A percentile compares a stretch with the other conserved stretches of the same genome.
Evolutionary conservation across 2,329 filamentous ascomycete genomes (phyloP).

Genomic region (Clarireedia homoeocarpa): DNA sequence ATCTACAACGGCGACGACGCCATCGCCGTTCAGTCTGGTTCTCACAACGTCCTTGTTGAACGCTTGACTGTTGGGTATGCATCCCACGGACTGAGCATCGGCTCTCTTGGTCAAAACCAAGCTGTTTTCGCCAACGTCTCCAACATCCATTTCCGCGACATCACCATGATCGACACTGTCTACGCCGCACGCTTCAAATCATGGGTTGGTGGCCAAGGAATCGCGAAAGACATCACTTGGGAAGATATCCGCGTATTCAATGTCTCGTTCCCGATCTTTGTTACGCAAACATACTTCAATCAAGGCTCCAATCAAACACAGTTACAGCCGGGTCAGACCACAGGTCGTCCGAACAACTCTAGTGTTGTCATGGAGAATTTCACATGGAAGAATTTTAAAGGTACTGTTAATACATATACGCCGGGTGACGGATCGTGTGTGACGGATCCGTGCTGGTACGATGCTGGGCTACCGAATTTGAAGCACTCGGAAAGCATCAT

Average conservation of each 20-base stretch:
- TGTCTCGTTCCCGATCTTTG: slow-evolving; percentile 39
- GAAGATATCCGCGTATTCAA: slow-evolving; percentile 36
- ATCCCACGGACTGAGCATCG: slow-evolving; percentile 37
- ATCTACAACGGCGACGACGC: slow-evolving; percentile 39
- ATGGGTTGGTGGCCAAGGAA: slow-evolving; percentile 35
- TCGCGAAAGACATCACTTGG: slow-evolving; percentile 38
- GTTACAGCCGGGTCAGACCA: slow-evolving; percentile 20
- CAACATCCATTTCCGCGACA: slow-evolving; percentile 35
- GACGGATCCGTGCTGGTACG: slow-evolving; percentile 37
- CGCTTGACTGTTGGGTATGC: slow-evolving; percentile 36
- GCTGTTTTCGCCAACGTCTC: slow-evolving; percentile 32
- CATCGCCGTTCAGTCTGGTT: slow-evolving; percentile 33
- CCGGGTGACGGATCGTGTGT: slow-evolving; percentile 38
- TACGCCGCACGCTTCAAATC: slow-evolving; percentile 39
- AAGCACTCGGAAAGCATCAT: slow-evolving; percentile 36
- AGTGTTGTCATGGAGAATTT: slow-evolving; percentile 37
- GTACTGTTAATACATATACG: slow-evolving; percentile 35
- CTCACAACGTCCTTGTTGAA: slow-evolving; percentile 33
- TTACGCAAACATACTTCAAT: slow-evolving; percentile 38
- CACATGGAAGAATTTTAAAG: slow-evolving; percentile 34
- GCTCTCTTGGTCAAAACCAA: slow-evolving; percentile 34
- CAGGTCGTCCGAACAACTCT: slow-evolving; percentile 31
- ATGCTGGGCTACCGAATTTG: slow-evolving; percentile 32
- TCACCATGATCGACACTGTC: slow-evolving; percentile 34
- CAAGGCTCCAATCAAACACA: slow-evolving; percentile 31